Conservation (phyloP, 2,329 filamentous ascomycete species). For the Hymenoscyphus linearis region DNA sequence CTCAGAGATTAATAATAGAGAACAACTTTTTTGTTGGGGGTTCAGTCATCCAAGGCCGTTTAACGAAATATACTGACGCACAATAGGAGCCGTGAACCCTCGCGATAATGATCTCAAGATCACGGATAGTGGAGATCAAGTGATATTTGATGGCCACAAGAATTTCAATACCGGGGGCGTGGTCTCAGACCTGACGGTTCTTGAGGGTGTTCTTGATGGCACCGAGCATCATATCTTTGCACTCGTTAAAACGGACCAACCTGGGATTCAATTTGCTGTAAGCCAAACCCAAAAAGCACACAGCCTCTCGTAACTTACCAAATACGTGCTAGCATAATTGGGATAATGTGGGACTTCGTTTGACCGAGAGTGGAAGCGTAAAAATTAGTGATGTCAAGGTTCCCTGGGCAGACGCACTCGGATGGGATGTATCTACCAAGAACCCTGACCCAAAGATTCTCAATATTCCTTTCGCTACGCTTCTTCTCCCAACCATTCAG, state of each 20-base stretch:
- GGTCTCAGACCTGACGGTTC: slow-evolving; percentile 58
- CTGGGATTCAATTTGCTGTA: slow-evolving; percentile 48
- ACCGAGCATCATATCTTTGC: slow-evolving; percentile 59
- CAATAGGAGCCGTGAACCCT: slow-evolving; percentile 53
- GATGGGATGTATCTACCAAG: slow-evolving; percentile 50
- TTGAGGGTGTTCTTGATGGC: slow-evolving; percentile 56
- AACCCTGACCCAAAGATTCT: slow-evolving; percentile 46
- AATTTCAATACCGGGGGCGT: slow-evolving; percentile 65
- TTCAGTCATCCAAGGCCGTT: slow-evolving; percentile 4
- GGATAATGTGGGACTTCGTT: slow-evolving; percentile 58
- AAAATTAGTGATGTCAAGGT: slow-evolving; percentile 52
- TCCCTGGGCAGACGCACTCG: slow-evolving; percentile 56
- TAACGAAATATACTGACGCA: not conserved
- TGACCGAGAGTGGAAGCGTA: slow-evolving; percentile 60
- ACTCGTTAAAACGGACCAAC: slow-evolving; percentile 51
- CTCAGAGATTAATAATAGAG: slow-evolving; percentile 50
- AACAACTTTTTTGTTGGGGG: slow-evolving; percentile 64
- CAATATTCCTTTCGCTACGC: slow-evolving; percentile 46
- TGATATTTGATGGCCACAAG: slow-evolving; percentile 59
- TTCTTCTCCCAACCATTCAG: slow-evolving; percentile 60
- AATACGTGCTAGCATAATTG: slow-evolving; percentile 46
- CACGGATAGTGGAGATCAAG: slow-evolving; percentile 45
- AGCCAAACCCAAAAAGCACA: slow-evolving; percentile 1
- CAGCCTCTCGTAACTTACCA: not conserved
- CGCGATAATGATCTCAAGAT: slow-evolving; percentile 57